Base-by-base conservation (phyloP, 2,329 filamentous ascomycete species). In the Calonectria pseudoturangicola region DNA sequence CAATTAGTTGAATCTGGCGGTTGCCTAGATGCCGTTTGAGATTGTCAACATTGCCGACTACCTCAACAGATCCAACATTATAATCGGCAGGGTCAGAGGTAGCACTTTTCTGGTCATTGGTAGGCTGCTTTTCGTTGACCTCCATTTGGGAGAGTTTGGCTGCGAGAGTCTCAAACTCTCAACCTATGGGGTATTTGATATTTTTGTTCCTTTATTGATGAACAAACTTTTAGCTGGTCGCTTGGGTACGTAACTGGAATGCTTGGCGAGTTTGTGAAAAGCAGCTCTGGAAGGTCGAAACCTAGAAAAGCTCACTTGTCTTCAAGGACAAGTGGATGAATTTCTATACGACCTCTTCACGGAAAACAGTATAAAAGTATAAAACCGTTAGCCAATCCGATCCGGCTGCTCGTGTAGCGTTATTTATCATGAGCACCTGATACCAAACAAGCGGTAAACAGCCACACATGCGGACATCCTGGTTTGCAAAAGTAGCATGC, bases 1-100 rank as follows among this genome's bases (percentile, higher is more conserved):
- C 87, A 69, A 89, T 88, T 21, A 89, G 79, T 78, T 89, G 87
- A 74, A 89, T 86, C 72, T 88, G 62, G 21, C 71, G 62, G 27
- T 73, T 73, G 27, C 50, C 51, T 21, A 73, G 43, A 27, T 51
- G 65, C 1, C 70, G 70, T 18, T 68, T 36, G 21, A 72, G 66
- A 2, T 56, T 27, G 56, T 68, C 58, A 33, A 65, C 48, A 68
- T 72, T 64, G 18, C 39, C 69, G 18, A 28, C n/a, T 27, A 30
- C 48, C 56, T 68, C 66, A 15, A 51, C 54, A 1, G 27, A 50
- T 51, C 56, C 66, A 15, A 68, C 33, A 36, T 62, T 58, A 33
- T 51, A 68, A 39, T 62, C 33, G 4, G n/a, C 51, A 28, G 41
- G 3, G 39, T 43, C n/a, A 18, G 43, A 68, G 15, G 18, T 6